These are phyloP conservation scores for Fusarium bulbicola DNA, from an alignment of 2,329 filamentous ascomycete species.

Conservation along the genomic window DNA sequence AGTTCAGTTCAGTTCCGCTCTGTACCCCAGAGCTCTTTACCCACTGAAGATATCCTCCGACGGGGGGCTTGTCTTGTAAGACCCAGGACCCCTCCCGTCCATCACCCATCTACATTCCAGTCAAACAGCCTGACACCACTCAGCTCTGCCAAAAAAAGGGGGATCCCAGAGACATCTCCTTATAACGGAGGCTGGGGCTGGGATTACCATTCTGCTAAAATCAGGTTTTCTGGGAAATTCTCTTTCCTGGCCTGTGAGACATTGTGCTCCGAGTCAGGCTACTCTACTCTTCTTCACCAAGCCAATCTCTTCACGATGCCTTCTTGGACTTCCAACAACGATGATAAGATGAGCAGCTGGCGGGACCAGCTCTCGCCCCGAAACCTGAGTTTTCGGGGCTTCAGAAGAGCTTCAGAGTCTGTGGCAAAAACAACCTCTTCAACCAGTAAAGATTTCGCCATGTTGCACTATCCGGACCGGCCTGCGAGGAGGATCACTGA, in stretches of 20 bases:
- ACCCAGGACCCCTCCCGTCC: slow-evolving; percentile 13
- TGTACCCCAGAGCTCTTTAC: slow-evolving; percentile 1
- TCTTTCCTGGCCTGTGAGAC: slow-evolving; percentile 14
- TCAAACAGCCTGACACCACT: slow-evolving; percentile 16
- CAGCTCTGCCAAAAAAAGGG: slow-evolving; percentile 6
- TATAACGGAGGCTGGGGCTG: slow-evolving; percentile 18
- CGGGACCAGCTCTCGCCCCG: slow-evolving; percentile 33
- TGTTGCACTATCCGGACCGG: slow-evolving; percentile 38
- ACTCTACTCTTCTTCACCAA: not conserved
- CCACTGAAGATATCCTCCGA: slow-evolving; percentile 6
- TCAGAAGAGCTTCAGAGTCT: slow-evolving; percentile 34
- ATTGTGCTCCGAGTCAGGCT: slow-evolving; percentile 5
- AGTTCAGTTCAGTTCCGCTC: not conserved
- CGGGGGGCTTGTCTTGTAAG: not conserved
- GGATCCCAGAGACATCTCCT: slow-evolving; percentile 1
- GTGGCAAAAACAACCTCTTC: slow-evolving; percentile 10
- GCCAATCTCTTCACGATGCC: slow-evolving; percentile 22
- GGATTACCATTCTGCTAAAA: not conserved
- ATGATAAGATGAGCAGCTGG: slow-evolving; percentile 37
- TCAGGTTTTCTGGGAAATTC: slow-evolving; percentile 8
- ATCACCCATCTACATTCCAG: slow-evolving; percentile 37
- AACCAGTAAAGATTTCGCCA: slow-evolving; percentile 26
- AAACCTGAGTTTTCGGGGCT: slow-evolving; percentile 27
- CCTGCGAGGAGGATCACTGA: slow-evolving; percentile 28
- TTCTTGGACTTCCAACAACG: slow-evolving; percentile 24